Percentiles rank a stretch among this genome's conserved stretches.
Evolutionary conservation across 768 basidiomycete species (phyloP).

Genomic region (Chiua virens): DNA sequence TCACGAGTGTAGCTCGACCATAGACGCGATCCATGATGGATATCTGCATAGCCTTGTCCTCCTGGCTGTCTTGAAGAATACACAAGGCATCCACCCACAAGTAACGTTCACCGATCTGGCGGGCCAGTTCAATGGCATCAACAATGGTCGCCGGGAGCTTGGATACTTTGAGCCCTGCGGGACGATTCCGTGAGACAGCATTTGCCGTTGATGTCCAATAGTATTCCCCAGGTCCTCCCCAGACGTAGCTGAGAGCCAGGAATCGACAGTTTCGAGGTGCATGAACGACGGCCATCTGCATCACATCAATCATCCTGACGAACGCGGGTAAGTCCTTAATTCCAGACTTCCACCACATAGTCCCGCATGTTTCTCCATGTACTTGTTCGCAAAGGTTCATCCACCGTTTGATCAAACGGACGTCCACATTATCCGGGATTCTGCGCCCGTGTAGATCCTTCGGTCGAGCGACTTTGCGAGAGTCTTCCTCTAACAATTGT

Average conservation of each 20-base stretch:
- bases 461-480: constrained; percentile 11
- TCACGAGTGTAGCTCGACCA: constrained; percentile 13
- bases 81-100: constrained; percentile 27
- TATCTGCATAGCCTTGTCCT: constrained; percentile 19
- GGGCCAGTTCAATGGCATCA: constrained; percentile 21
- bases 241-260: constrained; percentile 19
- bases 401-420: constrained; percentile 15
- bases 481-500: constrained; percentile 18
- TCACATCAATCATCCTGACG: constrained; percentile 16
- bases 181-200: neutral
- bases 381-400: constrained; percentile 12
- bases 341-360: constrained; percentile 9
- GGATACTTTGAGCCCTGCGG: constrained; percentile 2
- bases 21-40: constrained; percentile 20
- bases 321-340: constrained; percentile 4
- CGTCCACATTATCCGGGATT: constrained; percentile 8
- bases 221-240: constrained; percentile 8
- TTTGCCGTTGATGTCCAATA: constrained; percentile 11
- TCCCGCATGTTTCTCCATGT: constrained; percentile 16
- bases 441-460: constrained; percentile 23
- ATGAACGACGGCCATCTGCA: constrained; percentile 10
- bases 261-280: constrained; percentile 8
- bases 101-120: constrained; percentile 19
- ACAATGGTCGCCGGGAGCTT: constrained; percentile 16
- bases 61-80: constrained; percentile 21